phyloP scores from a whole-genome alignment of 2,329 filamentous ascomycete genomes.

The Sarocladium strictum region DNA sequence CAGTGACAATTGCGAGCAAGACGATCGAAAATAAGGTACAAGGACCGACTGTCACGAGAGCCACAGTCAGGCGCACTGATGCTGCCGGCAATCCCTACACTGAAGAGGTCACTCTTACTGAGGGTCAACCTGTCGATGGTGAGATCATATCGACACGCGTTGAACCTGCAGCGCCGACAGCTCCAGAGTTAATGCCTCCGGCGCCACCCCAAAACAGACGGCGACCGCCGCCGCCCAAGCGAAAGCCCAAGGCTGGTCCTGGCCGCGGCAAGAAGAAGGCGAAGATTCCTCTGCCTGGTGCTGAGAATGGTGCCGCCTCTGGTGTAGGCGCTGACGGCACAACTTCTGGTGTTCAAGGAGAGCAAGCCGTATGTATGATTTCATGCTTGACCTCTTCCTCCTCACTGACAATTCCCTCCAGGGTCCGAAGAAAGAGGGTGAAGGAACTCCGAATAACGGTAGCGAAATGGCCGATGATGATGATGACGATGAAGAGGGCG shows the following conservation, averaged over 20 bases:
- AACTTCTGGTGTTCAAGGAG: slow-evolving; percentile 30
- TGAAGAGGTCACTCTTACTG: slow-evolving; percentile 74
- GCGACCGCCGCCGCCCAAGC: slow-evolving; percentile 69
- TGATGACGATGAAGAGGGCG: slow-evolving; percentile 40
- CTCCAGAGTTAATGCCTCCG: slow-evolving; percentile 29
- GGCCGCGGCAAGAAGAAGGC: slow-evolving; percentile 77
- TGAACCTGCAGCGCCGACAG: slow-evolving; percentile 48
- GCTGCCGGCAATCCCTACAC: slow-evolving; percentile 75
- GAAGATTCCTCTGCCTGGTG: slow-evolving; percentile 42
- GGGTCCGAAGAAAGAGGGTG: slow-evolving; percentile 12
- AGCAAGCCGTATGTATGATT: slow-evolving; percentile 35
- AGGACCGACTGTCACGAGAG: slow-evolving; percentile 62
- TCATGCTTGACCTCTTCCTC: too few species aligned
- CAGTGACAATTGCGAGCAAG: slow-evolving; percentile 50
- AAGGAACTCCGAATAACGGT: slow-evolving; percentile 26
- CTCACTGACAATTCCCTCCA: background rate
- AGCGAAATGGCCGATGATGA: slow-evolving; percentile 49
- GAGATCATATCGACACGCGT: slow-evolving; percentile 65
- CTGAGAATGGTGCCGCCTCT: slow-evolving; percentile 21
- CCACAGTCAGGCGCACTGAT: slow-evolving; percentile 73
- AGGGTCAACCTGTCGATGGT: slow-evolving; percentile 74
- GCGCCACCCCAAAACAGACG: slow-evolving; percentile 41
- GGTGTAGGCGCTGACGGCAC: slow-evolving; percentile 31
- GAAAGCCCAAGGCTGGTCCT: slow-evolving; percentile 69
- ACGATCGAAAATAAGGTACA: slow-evolving; percentile 37